These are phyloP conservation scores for Cryptococcus floricola DNA, from an alignment of 1,284 basidiomycete genomes.

Conservation along the genomic window DNA sequence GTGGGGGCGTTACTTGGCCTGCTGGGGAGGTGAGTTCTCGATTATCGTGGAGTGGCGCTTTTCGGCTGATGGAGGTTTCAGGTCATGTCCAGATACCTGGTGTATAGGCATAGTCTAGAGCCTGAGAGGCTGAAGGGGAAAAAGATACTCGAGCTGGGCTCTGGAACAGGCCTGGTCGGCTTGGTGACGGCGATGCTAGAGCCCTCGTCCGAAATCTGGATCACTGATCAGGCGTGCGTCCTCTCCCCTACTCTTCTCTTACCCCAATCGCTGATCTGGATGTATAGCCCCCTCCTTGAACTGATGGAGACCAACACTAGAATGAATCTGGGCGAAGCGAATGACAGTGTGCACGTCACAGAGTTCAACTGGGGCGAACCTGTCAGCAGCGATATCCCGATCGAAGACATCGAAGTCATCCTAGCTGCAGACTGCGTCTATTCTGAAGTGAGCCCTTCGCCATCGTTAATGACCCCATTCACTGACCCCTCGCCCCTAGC, in stretches of 20 bases:
- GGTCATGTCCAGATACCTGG: conserved; percentile 72
- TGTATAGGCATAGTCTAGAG: conserved; percentile 52
- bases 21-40: conserved; percentile 69
- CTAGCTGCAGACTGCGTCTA: conserved; percentile 92
- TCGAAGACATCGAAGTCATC: conserved; percentile 59
- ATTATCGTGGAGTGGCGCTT: neutral
- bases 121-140: conserved; percentile 55
- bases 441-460: conserved; percentile 58
- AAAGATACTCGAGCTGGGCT: conserved; percentile 73
- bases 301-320: conserved; percentile 69
- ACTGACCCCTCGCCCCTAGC: too few relatives aligned
- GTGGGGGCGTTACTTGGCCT: conserved; percentile 88
- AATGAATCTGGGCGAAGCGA: conserved; percentile 56
- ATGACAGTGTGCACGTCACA: conserved; percentile 54
- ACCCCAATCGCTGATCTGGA: conserved; percentile 21
- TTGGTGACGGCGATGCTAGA: conserved; percentile 71
- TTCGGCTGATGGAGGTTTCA: conserved; percentile 40
- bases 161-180: conserved; percentile 84
- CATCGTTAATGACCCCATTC: too few relatives aligned
- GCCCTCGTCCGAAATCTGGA: conserved; percentile 58
- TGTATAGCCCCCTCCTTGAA: conserved; percentile 62
- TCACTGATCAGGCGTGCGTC: conserved; percentile 84
- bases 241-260: neutral
- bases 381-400: conserved; percentile 33
- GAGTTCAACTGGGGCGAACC: conserved; percentile 67